Percentiles rank a stretch among this genome's conserved stretches.
These are phyloP conservation scores for Acanthamoeba rhysodes DNA, from an alignment of 208 protist species.

Conservation along the genomic window DNA sequence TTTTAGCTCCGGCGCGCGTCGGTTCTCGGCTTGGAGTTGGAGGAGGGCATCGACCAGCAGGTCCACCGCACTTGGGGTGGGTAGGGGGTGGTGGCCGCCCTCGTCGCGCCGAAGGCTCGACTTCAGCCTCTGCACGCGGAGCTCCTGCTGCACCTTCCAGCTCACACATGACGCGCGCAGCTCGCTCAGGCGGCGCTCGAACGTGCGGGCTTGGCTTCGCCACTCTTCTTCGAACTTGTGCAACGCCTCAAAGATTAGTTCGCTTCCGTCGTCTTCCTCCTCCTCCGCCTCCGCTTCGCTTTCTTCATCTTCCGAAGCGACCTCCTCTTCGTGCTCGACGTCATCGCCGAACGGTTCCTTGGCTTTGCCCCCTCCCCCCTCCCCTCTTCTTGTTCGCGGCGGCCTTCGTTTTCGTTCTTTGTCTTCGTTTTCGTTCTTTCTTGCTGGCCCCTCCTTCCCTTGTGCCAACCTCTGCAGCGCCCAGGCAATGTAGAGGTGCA, in stretches of 20 bases:
- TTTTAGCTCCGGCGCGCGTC: not conserved
- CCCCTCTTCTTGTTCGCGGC: not conserved
- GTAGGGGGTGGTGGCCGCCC: not conserved
- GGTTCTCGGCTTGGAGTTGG: not conserved
- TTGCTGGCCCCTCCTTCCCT: not conserved
- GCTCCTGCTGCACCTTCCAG: conserved; percentile 1
- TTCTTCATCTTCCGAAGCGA: not conserved
- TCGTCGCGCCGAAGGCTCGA: not conserved
- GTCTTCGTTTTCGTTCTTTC: not conserved
- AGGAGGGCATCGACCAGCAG: not conserved
- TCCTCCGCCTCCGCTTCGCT: not conserved
- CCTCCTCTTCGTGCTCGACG: not conserved
- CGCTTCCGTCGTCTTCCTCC: not conserved
- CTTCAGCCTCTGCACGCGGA: not conserved
- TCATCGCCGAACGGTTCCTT: not conserved
- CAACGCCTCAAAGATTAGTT: not conserved
- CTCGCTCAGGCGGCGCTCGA: not conserved
- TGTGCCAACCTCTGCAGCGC: not conserved
- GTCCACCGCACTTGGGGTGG: not conserved
- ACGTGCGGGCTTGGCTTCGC: not conserved
- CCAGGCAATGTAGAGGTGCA: not conserved
- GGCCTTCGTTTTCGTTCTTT: not conserved
- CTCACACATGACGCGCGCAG: not conserved
- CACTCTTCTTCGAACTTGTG: not conserved
- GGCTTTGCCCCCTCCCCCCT: not conserved